A percentile compares a stretch with the other conserved stretches of the same genome.
Evolutionary conservation across 2,329 filamentous ascomycete species (phyloP).

Genomic region (Penicillium sp.): DNA sequence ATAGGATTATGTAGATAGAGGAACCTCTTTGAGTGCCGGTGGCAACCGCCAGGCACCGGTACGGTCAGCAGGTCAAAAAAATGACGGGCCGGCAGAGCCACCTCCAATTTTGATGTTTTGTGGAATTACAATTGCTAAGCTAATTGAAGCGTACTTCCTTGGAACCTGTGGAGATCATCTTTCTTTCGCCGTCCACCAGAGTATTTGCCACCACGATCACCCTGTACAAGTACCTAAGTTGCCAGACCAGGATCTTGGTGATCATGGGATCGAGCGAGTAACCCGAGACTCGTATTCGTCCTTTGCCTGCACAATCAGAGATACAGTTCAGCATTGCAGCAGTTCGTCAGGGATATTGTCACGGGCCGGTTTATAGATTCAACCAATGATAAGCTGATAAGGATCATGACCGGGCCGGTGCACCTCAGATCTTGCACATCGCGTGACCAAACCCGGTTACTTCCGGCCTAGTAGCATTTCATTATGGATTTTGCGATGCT

Average conservation of each 20-base stretch:
- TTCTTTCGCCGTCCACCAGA: not conserved
- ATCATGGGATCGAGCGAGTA: not conserved
- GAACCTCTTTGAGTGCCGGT: conserved; percentile 18
- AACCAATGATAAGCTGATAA: conserved; percentile 9
- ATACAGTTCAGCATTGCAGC: not conserved
- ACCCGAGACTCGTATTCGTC: not conserved
- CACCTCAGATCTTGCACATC: not conserved
- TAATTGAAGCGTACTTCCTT: not conserved
- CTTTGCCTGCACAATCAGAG: not conserved
- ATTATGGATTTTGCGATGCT: not conserved
- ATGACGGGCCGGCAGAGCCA: conserved; percentile 9
- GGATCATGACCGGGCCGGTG: conserved; percentile 15
- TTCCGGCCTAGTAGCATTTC: not conserved
- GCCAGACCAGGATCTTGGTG: not conserved
- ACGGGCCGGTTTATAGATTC: conserved; percentile 15
- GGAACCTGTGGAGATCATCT: not conserved
- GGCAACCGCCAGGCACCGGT: conserved; percentile 28
- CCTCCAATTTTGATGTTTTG: not conserved
- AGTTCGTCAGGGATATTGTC: not conserved
- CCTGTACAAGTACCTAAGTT: not conserved
- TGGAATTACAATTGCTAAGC: not conserved
- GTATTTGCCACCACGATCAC: not conserved
- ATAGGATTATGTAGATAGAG: conserved; percentile 9
- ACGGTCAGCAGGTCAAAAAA: conserved; percentile 16
- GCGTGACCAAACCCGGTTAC: not conserved